phyloP scores from a whole-genome alignment of 306 rosid genomes.

The Pyrus bretschneideri region DNA sequence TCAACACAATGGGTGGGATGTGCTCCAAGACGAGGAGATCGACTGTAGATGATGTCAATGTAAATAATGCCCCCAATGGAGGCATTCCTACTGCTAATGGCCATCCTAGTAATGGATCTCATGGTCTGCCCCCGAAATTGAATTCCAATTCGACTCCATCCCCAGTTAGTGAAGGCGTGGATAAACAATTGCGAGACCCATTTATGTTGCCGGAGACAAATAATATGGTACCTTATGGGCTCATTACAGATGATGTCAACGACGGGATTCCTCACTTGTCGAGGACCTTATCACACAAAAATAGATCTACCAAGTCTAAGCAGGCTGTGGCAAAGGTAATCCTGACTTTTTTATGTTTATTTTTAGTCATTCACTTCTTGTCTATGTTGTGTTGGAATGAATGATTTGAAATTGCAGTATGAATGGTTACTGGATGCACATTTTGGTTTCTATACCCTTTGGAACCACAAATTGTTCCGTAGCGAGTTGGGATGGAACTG shows the following conservation, averaged over 20 bases:
- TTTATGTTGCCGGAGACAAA: slow-evolving; percentile 49
- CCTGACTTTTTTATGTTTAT: slow-evolving; percentile 11
- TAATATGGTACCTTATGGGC: slow-evolving; percentile 39
- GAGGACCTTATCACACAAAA: slow-evolving; percentile 62
- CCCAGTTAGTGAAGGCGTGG: slow-evolving; percentile 38
- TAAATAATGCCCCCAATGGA: slow-evolving; percentile 45
- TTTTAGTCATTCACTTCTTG: neutral
- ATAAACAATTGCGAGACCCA: slow-evolving; percentile 55
- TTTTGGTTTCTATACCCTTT: slow-evolving; percentile 3
- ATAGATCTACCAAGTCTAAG: slow-evolving; percentile 66
- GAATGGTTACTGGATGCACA: neutral
- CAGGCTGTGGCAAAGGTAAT: slow-evolving; percentile 72
- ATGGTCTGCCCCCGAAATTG: slow-evolving; percentile 30
- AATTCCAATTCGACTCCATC: slow-evolving; percentile 35
- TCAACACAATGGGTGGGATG: slow-evolving; percentile 72
- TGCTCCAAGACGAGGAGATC: slow-evolving; percentile 78
- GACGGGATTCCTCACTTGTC: slow-evolving; percentile 90
- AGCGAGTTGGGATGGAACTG: neutral
- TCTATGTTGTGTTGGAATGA: neutral
- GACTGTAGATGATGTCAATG: slow-evolving; percentile 43
- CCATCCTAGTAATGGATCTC: slow-evolving; percentile 42
- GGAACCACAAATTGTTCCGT: neutral
- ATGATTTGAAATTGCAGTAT: neutral
- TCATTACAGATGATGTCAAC: slow-evolving; percentile 48
- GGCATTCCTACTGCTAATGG: slow-evolving; percentile 60